phyloP scores from a whole-genome alignment of 441 rosid genomes.

The Kokia cookei region DNA sequence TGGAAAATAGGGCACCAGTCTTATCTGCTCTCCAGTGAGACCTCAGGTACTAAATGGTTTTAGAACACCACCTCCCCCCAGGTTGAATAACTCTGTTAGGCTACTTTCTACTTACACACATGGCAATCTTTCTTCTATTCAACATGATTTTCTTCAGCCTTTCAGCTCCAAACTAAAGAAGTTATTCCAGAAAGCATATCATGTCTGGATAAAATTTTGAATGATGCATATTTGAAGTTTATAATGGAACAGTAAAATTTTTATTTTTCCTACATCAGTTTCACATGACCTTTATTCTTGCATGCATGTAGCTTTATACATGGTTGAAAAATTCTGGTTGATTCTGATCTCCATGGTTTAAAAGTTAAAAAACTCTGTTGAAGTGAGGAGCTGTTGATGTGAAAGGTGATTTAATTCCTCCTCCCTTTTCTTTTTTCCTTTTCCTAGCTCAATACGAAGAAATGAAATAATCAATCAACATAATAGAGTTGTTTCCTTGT shows the following conservation, averaged over 20 bases:
- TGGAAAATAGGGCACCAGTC: background rate
- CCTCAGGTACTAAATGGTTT: background rate
- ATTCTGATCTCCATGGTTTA: background rate
- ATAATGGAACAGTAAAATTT: background rate
- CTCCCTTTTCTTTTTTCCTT: background rate
- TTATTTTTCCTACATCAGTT: background rate
- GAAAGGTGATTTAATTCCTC: background rate
- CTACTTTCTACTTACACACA: background rate
- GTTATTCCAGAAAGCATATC: background rate
- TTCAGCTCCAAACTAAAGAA: background rate
- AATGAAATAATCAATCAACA: background rate
- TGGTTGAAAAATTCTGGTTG: background rate
- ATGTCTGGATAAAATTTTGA: background rate
- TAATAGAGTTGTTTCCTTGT: background rate
- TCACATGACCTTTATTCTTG: background rate
- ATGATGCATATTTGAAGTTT: background rate
- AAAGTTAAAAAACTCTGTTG: background rate
- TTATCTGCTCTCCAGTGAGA: background rate
- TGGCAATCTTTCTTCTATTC: background rate
- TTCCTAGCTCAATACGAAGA: background rate
- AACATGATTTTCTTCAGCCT: background rate
- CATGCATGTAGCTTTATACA: background rate
- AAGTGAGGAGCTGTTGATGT: background rate
- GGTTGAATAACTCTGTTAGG: background rate
- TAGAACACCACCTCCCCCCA: background rate